Evolutionary conservation across 163 green algal species (phyloP).

Genomic region (Chlorella variabilis): DNA sequence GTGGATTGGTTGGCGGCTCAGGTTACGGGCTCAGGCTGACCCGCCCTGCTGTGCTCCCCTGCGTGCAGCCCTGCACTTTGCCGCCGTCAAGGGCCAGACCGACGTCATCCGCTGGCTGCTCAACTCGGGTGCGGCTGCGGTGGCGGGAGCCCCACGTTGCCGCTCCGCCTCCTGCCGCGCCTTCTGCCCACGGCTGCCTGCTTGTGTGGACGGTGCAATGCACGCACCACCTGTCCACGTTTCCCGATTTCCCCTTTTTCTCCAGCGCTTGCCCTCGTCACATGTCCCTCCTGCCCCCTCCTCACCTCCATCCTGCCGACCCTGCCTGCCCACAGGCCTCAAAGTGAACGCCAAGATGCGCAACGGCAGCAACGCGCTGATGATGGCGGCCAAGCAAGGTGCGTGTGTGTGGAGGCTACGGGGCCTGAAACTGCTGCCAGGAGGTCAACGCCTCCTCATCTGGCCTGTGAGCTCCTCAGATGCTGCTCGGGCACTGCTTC

Average conservation of each 20-base stretch:
- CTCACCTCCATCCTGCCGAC: too few species aligned
- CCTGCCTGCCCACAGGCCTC: background rate
- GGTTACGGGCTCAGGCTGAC: too few species aligned
- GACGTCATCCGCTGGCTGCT: constrained; percentile 17
- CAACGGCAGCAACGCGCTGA: constrained; percentile 19
- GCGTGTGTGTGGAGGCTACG: too few species aligned
- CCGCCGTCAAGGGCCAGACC: constrained; percentile 44
- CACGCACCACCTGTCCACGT: too few species aligned
- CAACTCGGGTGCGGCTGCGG: constrained; percentile 8
- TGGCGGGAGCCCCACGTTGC: background rate
- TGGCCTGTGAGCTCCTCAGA: too few species aligned
- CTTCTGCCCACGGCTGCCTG: background rate
- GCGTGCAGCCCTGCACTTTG: constrained; percentile 76
- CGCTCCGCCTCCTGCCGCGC: background rate
- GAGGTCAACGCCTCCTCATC: too few species aligned
- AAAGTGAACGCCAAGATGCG: constrained; percentile 34
- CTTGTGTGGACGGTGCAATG: background rate
- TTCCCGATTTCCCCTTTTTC: too few species aligned
- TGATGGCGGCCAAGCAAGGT: constrained; percentile 30
- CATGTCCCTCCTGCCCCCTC: too few species aligned
- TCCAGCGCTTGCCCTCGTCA: too few species aligned
- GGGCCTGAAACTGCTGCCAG: too few species aligned
- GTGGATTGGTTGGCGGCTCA: too few species aligned
- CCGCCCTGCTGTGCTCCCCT: too few species aligned
- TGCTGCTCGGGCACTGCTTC: background rate